Percentiles rank a stretch among this genome's conserved stretches.
phyloP scores from a whole-genome alignment of 805 yeast genomes.

The Candida takata region DNA sequence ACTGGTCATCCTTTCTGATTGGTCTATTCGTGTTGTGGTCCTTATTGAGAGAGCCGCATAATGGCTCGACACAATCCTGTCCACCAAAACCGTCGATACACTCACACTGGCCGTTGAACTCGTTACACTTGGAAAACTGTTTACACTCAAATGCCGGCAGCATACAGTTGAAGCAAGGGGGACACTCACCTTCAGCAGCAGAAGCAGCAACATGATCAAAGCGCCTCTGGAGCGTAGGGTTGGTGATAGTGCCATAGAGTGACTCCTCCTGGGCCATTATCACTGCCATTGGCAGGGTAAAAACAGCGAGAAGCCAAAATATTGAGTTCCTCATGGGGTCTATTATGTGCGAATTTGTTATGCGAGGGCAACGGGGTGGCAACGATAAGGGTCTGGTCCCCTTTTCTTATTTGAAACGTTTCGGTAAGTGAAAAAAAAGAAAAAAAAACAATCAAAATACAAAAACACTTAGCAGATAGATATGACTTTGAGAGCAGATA shows the following conservation, averaged over 20 bases:
- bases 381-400: not conserved
- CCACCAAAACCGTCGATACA: slow-evolving; percentile 94
- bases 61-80: slow-evolving; percentile 80
- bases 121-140: slow-evolving; percentile 85
- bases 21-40: slow-evolving; percentile 53
- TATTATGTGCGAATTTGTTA: not conserved
- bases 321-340: not conserved
- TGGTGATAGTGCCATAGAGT: slow-evolving; percentile 7
- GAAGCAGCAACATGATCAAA: not conserved
- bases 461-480: no score
- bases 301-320: no score
- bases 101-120: slow-evolving; percentile 84
- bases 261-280: not conserved
- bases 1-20: slow-evolving; percentile 39
- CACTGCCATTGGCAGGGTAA: no score
- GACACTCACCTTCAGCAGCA: slow-evolving; percentile 41
- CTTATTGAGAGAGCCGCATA: slow-evolving; percentile 73
- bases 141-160: slow-evolving; percentile 84
- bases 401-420: no score
- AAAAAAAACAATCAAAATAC: no score
- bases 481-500: no score
- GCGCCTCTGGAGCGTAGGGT: no score
- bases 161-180: slow-evolving; percentile 94
- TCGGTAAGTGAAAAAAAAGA: no score
- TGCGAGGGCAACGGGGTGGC: not conserved